Evolutionary conservation across 108 stramenopile species (phyloP), one percentile per base, ranked within the genome.

Genomic region (Cyclotella distinguenda): DNA sequence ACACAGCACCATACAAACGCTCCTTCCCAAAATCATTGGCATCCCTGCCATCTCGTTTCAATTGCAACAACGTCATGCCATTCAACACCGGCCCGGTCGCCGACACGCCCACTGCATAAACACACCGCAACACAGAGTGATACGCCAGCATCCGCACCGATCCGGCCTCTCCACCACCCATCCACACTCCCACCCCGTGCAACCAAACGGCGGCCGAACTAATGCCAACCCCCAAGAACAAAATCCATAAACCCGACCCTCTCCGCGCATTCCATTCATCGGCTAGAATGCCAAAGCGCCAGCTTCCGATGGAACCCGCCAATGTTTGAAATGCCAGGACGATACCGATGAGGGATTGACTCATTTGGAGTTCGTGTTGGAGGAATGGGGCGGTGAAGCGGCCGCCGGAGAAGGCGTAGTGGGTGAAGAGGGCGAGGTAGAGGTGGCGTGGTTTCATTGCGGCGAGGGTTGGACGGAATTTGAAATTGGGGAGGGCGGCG

Each of bases 301-400:
- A 68, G 49, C 72, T 74, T 28, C 72, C 39, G 8, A 74, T 26
- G 33, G 54, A 64, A 23, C 58, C 68, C 6, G 67, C 15, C n/a
- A 74, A 38, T 13, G 72, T 46, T 40, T 80, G 72, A 4, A 62
- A 25, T 2, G 79, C 74, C 57, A 80, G 45, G 13, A 75, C 60
- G 11, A 19, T 34, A 43, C 70, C 49, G 28, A 74, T 77, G 67
- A 77, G 70, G 40, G 66, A 67, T 15, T 76, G 21, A 32, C 64
- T 28, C 23, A 80, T 60, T 13, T 66, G 5, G 31, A 77, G 53
- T 47, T 74, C 63, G 47, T 77, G 70, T 45, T 80, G 70, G 18
- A 80, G 56, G 57, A 80, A 80, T 23, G 79, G 69, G 27, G 79
- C 79, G 11, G 75, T 77, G 56, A 80, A 80, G 31, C 79, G 74